Percentiles rank a stretch among this genome's conserved stretches.
Evolutionary conservation across 768 basidiomycete genomes (phyloP).

Genomic region (Lactarius hatsudake): DNA sequence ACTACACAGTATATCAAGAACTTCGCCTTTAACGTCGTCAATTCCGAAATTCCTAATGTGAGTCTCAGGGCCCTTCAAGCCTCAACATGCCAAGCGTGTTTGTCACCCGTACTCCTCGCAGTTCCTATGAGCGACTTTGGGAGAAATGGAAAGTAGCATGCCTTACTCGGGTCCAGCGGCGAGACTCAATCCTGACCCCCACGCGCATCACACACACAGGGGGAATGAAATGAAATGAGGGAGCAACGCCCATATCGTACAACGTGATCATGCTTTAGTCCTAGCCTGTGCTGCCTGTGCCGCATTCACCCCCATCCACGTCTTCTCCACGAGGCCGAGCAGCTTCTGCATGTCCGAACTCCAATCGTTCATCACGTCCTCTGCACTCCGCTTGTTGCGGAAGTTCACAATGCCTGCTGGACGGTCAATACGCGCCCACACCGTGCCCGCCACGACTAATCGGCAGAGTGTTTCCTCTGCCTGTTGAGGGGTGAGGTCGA

Average conservation of each 20-base stretch:
- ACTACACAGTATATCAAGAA: no score
- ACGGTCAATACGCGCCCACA: conserved; percentile 93
- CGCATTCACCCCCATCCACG: conserved; percentile 97
- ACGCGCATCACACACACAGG: background rate
- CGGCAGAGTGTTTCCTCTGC: conserved; percentile 88
- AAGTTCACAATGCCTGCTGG: conserved; percentile 89
- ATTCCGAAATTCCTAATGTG: no score
- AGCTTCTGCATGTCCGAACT: conserved; percentile 94
- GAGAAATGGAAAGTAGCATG: background rate
- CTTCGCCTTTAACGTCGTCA: no score
- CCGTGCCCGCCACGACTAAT: conserved; percentile 86
- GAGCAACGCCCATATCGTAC: conserved; percentile 1
- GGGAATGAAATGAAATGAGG: background rate
- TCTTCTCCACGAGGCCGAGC: conserved; percentile 90
- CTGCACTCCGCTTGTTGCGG: conserved; percentile 73
- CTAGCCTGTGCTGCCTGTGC: conserved; percentile 81
- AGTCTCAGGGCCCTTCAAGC: no score
- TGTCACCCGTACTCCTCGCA: no score
- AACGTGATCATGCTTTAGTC: conserved; percentile 40
- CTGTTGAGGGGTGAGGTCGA: conserved; percentile 77
- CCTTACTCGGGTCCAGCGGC: background rate
- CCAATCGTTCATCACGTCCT: conserved; percentile 98
- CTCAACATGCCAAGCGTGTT: no score
- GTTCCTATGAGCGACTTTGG: background rate
- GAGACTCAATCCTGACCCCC: background rate